phyloP scores from a whole-genome alignment of 331 rosid genomes.

The Malus hybrid region DNA sequence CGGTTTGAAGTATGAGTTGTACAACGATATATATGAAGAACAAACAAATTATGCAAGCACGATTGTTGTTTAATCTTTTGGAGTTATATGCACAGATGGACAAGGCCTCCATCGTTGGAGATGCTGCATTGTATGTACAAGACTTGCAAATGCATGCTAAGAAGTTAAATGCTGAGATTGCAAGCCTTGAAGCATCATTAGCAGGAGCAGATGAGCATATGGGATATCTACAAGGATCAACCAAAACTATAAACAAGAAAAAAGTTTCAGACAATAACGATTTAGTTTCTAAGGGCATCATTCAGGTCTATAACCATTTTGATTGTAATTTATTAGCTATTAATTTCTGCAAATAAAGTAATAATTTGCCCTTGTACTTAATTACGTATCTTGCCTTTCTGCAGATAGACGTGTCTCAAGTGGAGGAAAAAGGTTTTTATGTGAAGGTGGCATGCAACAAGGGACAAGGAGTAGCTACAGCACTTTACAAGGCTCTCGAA shows the following conservation, averaged over 20 bases:
- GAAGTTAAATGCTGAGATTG: slow-evolving; percentile 59
- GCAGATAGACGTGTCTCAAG: slow-evolving; percentile 76
- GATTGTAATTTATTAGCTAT: background rate
- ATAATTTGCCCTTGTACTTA: background rate
- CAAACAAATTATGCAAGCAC: background rate
- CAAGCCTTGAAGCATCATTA: slow-evolving; percentile 59
- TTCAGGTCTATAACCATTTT: slow-evolving; percentile 35
- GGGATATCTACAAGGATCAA: slow-evolving; percentile 28
- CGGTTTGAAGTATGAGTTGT: no score
- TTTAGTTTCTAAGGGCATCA: slow-evolving; percentile 33
- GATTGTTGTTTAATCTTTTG: background rate
- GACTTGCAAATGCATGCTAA: slow-evolving; percentile 59
- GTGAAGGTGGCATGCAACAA: slow-evolving; percentile 55
- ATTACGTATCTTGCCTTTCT: background rate
- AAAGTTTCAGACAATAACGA: slow-evolving; percentile 17
- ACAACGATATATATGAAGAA: background rate
- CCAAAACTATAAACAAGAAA: background rate
- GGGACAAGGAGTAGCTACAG: slow-evolving; percentile 55
- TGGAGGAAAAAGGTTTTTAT: slow-evolving; percentile 73
- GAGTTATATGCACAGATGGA: slow-evolving; percentile 51
- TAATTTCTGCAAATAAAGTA: background rate
- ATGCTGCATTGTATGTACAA: slow-evolving; percentile 52
- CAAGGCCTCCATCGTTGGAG: no score
- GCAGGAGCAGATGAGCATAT: no score
- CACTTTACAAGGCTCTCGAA: slow-evolving; percentile 70